Evolutionary conservation across 331 rosid genomes (phyloP).

Genomic region (Pyracantha coccinea): DNA sequence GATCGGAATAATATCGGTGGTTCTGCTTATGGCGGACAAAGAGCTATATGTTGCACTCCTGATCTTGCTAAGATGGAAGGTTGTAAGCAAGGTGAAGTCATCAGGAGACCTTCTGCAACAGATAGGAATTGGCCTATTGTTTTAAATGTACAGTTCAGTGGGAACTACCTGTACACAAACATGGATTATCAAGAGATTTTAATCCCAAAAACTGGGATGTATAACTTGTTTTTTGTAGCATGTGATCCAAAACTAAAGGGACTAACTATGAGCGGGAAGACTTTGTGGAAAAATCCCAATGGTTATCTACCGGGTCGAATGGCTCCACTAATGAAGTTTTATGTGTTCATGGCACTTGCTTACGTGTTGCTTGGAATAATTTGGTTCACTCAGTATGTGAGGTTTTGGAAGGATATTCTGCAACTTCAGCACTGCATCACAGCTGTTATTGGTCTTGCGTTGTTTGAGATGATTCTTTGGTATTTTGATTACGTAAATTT

Average conservation of each 20-base stretch:
- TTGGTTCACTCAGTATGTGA: slow-evolving; percentile 84
- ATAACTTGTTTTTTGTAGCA: slow-evolving; percentile 78
- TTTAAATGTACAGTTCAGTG: slow-evolving; percentile 44
- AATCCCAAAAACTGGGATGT: slow-evolving; percentile 82
- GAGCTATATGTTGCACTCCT: slow-evolving; percentile 86
- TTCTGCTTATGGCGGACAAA: slow-evolving; percentile 94
- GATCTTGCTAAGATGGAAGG: slow-evolving; percentile 88
- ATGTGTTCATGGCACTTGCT: slow-evolving; percentile 61
- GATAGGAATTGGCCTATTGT: slow-evolving; percentile 74
- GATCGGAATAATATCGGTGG: slow-evolving; percentile 93
- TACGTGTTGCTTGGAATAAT: slow-evolving; percentile 49
- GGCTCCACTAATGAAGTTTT: slow-evolving; percentile 82
- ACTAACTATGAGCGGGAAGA: slow-evolving; percentile 71
- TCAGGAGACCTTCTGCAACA: slow-evolving; percentile 64
- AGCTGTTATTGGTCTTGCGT: slow-evolving; percentile 68
- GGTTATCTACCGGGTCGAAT: slow-evolving; percentile 94
- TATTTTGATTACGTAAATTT: slow-evolving; percentile 77
- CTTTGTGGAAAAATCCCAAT: slow-evolving; percentile 80
- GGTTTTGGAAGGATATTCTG: slow-evolving; percentile 85
- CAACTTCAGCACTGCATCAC: slow-evolving; percentile 93
- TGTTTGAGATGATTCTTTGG: slow-evolving; percentile 98
- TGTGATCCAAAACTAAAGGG: slow-evolving; percentile 92
- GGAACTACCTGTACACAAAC: slow-evolving; percentile 23
- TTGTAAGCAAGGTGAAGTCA: slow-evolving; percentile 88
- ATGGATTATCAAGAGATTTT: slow-evolving; percentile 39